A percentile compares a stretch with the other conserved stretches of the same genome.
These are phyloP conservation scores for Zanthoxylum bungeanum DNA, from an alignment of 345 rosid species.

Conservation along the genomic window DNA sequence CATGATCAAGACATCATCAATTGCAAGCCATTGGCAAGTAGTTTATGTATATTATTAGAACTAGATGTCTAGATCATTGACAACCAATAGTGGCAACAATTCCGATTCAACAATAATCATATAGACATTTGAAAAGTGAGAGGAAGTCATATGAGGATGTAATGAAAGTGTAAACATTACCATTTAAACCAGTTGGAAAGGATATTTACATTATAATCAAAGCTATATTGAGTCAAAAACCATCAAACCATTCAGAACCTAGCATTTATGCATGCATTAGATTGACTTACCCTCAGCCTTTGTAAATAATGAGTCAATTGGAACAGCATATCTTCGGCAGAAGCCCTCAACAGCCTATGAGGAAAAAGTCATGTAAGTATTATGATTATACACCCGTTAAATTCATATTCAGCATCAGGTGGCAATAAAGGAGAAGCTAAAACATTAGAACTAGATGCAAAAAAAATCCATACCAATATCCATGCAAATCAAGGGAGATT, in stretches of 20 bases:
- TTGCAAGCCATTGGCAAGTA: not conserved
- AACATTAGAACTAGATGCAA: not conserved
- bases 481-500: conserved; percentile 3
- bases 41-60: conserved; percentile 1
- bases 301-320: conserved; percentile 53
- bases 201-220: not conserved
- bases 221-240: not conserved
- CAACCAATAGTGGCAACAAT: not conserved
- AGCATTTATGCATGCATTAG: not conserved
- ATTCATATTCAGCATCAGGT: not conserved
- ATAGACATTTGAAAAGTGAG: not conserved
- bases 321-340: conserved; percentile 72
- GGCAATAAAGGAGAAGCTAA: not conserved
- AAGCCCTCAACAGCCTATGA: conserved; percentile 94
- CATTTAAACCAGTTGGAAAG: not conserved
- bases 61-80: not conserved
- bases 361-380: conserved; percentile 19
- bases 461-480: not conserved
- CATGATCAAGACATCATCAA: not conserved
- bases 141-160: not conserved
- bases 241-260: not conserved
- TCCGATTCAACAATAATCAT: not conserved
- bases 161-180: not conserved
- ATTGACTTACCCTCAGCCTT: conserved; percentile 69
- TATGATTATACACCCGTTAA: not conserved